Percentiles rank a stretch among this genome's conserved stretches.
Conservation (phyloP, 352 stramenopile species). For the Phytopythium mirpurense region DNA sequence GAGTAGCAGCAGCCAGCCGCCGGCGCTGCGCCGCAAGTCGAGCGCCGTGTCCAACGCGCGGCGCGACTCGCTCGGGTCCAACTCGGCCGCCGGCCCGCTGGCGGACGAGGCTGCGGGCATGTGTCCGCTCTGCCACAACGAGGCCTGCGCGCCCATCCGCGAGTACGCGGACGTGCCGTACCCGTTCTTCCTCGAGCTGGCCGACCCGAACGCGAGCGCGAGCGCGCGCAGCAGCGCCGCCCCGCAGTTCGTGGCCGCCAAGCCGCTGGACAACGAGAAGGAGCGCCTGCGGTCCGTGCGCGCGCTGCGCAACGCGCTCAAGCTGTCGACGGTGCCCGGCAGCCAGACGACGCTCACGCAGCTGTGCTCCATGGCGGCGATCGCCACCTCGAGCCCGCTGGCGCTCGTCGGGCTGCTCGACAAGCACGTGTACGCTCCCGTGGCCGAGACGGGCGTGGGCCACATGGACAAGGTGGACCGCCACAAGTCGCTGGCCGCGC, state of each 20-base stretch:
- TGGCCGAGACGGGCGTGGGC: constrained; percentile 36
- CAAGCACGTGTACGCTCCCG: constrained; percentile 65
- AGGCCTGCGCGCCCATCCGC: constrained; percentile 53
- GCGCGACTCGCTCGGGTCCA: constrained; percentile 12
- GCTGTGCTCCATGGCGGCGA: constrained; percentile 77
- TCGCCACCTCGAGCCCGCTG: constrained; percentile 63
- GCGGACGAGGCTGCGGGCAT: constrained; percentile 15
- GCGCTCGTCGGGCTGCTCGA: constrained; percentile 68
- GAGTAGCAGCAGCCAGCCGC: no score
- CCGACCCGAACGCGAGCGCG: constrained; percentile 34
- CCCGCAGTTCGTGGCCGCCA: constrained; percentile 50
- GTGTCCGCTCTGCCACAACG: constrained; percentile 64
- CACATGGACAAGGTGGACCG: constrained; percentile 40
- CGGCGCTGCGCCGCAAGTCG: constrained; percentile 46
- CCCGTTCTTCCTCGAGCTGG: constrained; percentile 53
- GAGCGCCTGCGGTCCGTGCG: constrained; percentile 60
- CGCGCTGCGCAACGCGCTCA: constrained; percentile 37
- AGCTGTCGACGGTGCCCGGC: constrained; percentile 20
- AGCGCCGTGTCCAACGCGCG: constrained; percentile 33
- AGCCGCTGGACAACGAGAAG: constrained; percentile 65
- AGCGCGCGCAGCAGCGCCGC: no score
- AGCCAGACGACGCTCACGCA: constrained; percentile 53
- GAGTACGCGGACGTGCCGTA: constrained; percentile 73
- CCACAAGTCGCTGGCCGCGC: constrained; percentile 43
- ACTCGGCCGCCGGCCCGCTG: constrained; percentile 11